Evolutionary conservation across 129 eudicot species (phyloP).

Genomic region (Helichrysum umbraculigerum): DNA sequence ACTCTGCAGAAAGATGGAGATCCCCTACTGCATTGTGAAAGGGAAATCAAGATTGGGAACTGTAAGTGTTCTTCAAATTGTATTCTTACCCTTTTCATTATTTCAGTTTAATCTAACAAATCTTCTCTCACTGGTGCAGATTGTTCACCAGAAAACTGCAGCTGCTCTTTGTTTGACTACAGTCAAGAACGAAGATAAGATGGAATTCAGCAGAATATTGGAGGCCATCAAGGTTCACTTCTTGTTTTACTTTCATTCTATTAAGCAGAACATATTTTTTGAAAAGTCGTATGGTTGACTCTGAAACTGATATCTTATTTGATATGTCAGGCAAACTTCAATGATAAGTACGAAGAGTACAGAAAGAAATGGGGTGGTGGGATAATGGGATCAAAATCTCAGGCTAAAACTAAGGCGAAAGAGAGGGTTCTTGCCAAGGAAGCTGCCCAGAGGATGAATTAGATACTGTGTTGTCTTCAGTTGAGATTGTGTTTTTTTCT

Average conservation of each 20-base stretch:
- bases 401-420: slow-evolving; percentile 59
- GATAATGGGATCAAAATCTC: slow-evolving; percentile 65
- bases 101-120: slow-evolving; percentile 1
- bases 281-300: neutral
- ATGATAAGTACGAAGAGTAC: slow-evolving; percentile 59
- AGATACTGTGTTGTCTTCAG: slow-evolving; percentile 8
- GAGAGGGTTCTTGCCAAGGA: slow-evolving; percentile 65
- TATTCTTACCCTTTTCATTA: neutral
- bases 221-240: slow-evolving; percentile 55
- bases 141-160: slow-evolving; percentile 62
- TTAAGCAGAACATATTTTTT: neutral
- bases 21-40: slow-evolving; percentile 92
- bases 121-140: slow-evolving; percentile 21
- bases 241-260: neutral
- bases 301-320: neutral
- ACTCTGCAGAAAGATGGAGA: slow-evolving; percentile 66
- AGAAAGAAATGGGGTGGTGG: slow-evolving; percentile 75
- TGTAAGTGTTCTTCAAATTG: slow-evolving; percentile 31
- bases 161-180: slow-evolving; percentile 57
- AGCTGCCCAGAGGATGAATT: slow-evolving; percentile 65
- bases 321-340: slow-evolving; percentile 55
- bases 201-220: slow-evolving; percentile 59
- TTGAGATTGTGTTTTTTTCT: neutral
- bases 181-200: slow-evolving; percentile 62
- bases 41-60: slow-evolving; percentile 74